Conservation (phyloP, 2,329 filamentous ascomycete species). For the Neophaeococcomyces aloes region DNA sequence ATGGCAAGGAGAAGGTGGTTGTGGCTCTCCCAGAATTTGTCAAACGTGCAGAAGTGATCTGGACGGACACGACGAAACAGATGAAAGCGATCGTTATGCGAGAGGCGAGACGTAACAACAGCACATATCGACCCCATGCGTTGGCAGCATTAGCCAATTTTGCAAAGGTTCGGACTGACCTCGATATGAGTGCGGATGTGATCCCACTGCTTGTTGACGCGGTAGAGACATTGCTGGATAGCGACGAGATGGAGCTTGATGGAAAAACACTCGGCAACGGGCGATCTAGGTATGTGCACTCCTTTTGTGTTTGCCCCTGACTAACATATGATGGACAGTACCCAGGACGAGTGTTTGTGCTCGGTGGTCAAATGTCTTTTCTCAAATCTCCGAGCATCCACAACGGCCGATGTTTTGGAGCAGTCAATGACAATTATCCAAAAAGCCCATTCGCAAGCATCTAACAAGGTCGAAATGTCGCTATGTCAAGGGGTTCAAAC, state of each 20-base stretch:
- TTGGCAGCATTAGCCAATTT: slow-evolving; percentile 63
- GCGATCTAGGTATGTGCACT: slow-evolving; percentile 6
- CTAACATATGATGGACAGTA: background rate
- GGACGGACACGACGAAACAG: slow-evolving; percentile 46
- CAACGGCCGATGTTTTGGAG: slow-evolving; percentile 14
- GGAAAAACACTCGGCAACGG: slow-evolving; percentile 28
- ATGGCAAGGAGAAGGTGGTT: slow-evolving; percentile 78
- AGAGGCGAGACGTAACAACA: slow-evolving; percentile 86
- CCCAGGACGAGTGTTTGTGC: slow-evolving; percentile 3
- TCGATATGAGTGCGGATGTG: slow-evolving; percentile 59
- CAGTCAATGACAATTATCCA: slow-evolving; percentile 11
- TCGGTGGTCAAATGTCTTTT: slow-evolving; percentile 19
- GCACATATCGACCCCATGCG: slow-evolving; percentile 67
- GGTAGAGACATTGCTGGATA: slow-evolving; percentile 47
- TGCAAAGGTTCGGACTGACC: slow-evolving; percentile 54
- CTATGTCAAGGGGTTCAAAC: slow-evolving; percentile 16
- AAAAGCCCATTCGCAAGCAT: slow-evolving; percentile 10
- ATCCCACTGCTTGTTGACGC: slow-evolving; percentile 42
- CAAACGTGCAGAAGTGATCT: slow-evolving; percentile 50
- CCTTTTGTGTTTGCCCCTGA: background rate
- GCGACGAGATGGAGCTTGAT: slow-evolving; percentile 61
- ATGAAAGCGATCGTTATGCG: slow-evolving; percentile 69
- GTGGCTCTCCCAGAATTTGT: slow-evolving; percentile 70
- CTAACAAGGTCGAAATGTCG: slow-evolving; percentile 10
- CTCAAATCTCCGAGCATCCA: slow-evolving; percentile 12